Percentiles rank a stretch among this genome's conserved stretches.
Evolutionary conservation across 140 eudicot genomes (phyloP).

Genomic region (Oenanthe javanica): DNA sequence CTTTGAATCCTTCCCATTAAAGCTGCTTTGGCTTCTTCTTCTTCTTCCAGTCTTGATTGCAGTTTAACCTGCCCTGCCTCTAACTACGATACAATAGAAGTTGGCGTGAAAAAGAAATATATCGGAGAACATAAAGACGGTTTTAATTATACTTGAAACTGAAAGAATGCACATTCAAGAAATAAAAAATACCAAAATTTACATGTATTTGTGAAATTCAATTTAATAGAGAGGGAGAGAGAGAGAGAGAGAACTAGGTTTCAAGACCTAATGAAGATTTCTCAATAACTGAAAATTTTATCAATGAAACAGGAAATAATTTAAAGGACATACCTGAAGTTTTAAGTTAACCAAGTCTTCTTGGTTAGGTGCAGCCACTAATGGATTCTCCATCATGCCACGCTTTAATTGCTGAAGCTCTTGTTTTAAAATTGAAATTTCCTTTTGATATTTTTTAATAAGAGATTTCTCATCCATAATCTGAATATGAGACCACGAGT

Average conservation of each 20-base stretch:
- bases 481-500: constrained; percentile 25
- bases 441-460: constrained; percentile 82
- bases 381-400: constrained; percentile 55
- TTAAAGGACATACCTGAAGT: constrained; percentile 52
- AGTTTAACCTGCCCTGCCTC: constrained; percentile 78
- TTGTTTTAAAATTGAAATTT: constrained; percentile 62
- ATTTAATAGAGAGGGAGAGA: no score
- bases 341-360: constrained; percentile 74
- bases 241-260: background rate
- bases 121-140: background rate
- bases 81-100: constrained; percentile 36
- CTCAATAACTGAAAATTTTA: background rate
- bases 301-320: background rate
- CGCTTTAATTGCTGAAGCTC: constrained; percentile 77
- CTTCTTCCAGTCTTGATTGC: constrained; percentile 88
- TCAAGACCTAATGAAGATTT: background rate
- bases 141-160: background rate
- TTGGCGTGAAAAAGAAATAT: constrained; percentile 6
- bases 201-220: background rate
- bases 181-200: background rate
- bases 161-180: background rate
- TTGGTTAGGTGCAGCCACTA: constrained; percentile 38
- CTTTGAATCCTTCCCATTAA: constrained; percentile 86
- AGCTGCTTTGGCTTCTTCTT: constrained; percentile 90
- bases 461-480: constrained; percentile 90